Evolutionary conservation across 1,139 yeast species (phyloP).

Genomic region (Scheffersomyces lignicola): DNA sequence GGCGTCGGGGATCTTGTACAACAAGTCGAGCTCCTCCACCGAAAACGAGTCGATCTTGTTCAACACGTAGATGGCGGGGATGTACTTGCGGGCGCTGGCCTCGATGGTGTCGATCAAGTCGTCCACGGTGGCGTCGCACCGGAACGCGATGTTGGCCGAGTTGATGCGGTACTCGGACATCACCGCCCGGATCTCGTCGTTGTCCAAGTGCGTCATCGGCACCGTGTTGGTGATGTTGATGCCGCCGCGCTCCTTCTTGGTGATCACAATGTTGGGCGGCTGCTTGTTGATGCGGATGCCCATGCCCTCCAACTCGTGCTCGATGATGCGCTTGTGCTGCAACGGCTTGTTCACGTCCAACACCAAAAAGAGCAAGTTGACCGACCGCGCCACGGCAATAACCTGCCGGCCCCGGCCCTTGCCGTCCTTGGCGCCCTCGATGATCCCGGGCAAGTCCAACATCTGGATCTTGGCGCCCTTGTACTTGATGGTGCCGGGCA

Average conservation of each 20-base stretch:
- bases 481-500: slow-evolving; percentile 93
- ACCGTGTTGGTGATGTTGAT: slow-evolving; percentile 90
- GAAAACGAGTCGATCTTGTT: slow-evolving; percentile 96
- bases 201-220: slow-evolving; percentile 86
- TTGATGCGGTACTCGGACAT: slow-evolving; percentile 93
- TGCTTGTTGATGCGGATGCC: slow-evolving; percentile 91
- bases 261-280: slow-evolving; percentile 89
- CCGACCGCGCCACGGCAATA: slow-evolving; percentile 96
- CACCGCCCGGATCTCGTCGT: slow-evolving; percentile 93
- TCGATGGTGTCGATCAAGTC: slow-evolving; percentile 94
- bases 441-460: slow-evolving; percentile 97
- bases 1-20: slow-evolving; percentile 92
- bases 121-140: slow-evolving; percentile 97
- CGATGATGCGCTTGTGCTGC: slow-evolving; percentile 90
- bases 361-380: slow-evolving; percentile 87
- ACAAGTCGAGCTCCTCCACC: slow-evolving; percentile 84
- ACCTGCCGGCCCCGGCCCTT: slow-evolving; percentile 99
- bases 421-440: slow-evolving; percentile 99
- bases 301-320: slow-evolving; percentile 93
- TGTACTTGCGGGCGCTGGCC: slow-evolving; percentile 84
- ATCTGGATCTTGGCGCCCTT: slow-evolving; percentile 97
- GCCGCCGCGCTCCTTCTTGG: slow-evolving; percentile 95
- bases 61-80: slow-evolving; percentile 91
- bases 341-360: slow-evolving; percentile 95
- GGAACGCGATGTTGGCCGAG: slow-evolving; percentile 94